Percentiles rank a stretch among this genome's conserved stretches.
These are phyloP conservation scores for Leccinum sublutescens DNA, from an alignment of 768 basidiomycete species.

Conservation along the genomic window DNA sequence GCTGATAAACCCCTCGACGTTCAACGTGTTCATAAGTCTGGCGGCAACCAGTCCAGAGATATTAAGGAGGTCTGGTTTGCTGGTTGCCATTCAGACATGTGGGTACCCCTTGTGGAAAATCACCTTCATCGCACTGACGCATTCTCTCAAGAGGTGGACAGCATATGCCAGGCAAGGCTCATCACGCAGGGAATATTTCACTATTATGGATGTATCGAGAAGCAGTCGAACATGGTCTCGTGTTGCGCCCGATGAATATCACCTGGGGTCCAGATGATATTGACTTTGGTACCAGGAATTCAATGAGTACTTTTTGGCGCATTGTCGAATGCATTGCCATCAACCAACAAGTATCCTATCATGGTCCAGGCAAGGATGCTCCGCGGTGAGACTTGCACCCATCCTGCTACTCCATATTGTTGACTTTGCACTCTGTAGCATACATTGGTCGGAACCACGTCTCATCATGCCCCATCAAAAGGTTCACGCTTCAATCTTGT, in stretches of 20 bases:
- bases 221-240: background rate
- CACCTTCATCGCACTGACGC: background rate
- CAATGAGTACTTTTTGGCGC: slow-evolving; percentile 10
- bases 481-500: background rate
- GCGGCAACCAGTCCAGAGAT: slow-evolving; percentile 38
- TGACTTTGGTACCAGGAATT: slow-evolving; percentile 13
- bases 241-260: slow-evolving; percentile 16
- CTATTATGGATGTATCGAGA: background rate
- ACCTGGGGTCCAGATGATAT: slow-evolving; percentile 17
- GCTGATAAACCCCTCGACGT: background rate
- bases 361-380: background rate
- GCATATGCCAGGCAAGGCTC: slow-evolving; percentile 5
- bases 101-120: background rate
- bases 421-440: background rate
- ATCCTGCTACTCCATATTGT: background rate
- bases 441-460: slow-evolving; percentile 12
- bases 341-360: slow-evolving; percentile 8
- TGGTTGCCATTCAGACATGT: slow-evolving; percentile 25
- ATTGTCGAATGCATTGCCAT: slow-evolving; percentile 10
- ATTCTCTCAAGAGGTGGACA: slow-evolving; percentile 8
- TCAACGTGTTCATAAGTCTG: background rate
- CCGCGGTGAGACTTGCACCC: slow-evolving; percentile 7
- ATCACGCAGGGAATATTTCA: background rate
- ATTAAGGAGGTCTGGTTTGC: background rate
- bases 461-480: slow-evolving; percentile 5